Evolutionary conservation across 1,284 basidiomycete genomes (phyloP), one percentile per base, ranked within the genome.

Genomic region (Polyporus tsugae): DNA sequence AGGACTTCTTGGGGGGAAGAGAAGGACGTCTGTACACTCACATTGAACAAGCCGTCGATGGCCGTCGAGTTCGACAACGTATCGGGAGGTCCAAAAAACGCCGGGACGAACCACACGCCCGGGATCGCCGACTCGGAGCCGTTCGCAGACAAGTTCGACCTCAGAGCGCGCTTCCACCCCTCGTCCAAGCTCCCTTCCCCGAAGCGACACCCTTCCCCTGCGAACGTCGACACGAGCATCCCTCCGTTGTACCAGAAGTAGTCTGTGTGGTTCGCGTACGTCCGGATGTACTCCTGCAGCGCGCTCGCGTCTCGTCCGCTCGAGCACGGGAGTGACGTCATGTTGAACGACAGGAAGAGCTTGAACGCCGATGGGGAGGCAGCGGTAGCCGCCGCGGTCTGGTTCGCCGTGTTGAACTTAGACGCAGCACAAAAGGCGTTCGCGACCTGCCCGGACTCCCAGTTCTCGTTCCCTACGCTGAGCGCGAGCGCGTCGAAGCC

Each of bases 321-420:
- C 4, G 72, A 71, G 77, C 88, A 89, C 5, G 82, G 78, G 36
- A 85, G 62, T 4, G 78, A 82, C 38, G 80, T 81, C 85, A 90
- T 87, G 80, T 90, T 88, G 72, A 89, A 83, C 35, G 85, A 86
- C 62, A 89, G 74, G 82, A 89, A 89, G 42, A 89, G 77, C 76
- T 85, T 85, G 82, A 90, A 89, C 13, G 67, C 59, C 4, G 74
- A 70, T 9, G 65, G 68, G 39, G 65, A 46, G 0, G 73, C 72
- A n/a, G 68, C 60, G 44, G 44, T 7, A 1, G 22, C 22, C 22
- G 7, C 52, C 42, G 58, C 49, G 58, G 62, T 25, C 2, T 58
- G 10, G 36, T 36, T 65, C 2, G 55, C 46, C 1, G 11, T 59
- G 78, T 71, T 69, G 57, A 62, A 63, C 29, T 53, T 39, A 9